These are phyloP conservation scores for Xenosphaeropsis pyriputrescens DNA, from an alignment of 2,329 filamentous ascomycete genomes.

Conservation along the genomic window DNA sequence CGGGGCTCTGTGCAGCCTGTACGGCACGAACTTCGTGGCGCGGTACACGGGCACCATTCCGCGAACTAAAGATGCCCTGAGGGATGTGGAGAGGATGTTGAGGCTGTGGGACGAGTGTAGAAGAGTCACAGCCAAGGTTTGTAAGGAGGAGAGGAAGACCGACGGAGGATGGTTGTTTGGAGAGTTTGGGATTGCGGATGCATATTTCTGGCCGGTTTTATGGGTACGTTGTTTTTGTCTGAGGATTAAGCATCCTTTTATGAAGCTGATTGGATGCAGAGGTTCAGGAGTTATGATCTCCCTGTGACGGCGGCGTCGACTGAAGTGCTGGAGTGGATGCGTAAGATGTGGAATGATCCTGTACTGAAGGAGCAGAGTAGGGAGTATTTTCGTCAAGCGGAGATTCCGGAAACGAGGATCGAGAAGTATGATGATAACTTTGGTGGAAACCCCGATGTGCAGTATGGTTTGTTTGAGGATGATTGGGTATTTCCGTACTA, in stretches of 20 bases:
- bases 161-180: slow-evolving; percentile 17
- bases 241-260: neutral
- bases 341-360: slow-evolving; percentile 17
- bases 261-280: slow-evolving; percentile 6
- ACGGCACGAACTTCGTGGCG: slow-evolving; percentile 10
- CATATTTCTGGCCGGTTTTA: slow-evolving; percentile 18
- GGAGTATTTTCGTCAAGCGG: slow-evolving; percentile 15
- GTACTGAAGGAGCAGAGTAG: slow-evolving; percentile 7
- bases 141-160: slow-evolving; percentile 8
- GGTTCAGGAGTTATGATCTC: slow-evolving; percentile 15
- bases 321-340: slow-evolving; percentile 14
- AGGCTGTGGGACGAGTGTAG: slow-evolving; percentile 12
- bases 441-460: slow-evolving; percentile 7
- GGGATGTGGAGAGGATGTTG: slow-evolving; percentile 11
- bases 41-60: slow-evolving; percentile 13
- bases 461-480: slow-evolving; percentile 10
- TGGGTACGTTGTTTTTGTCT: slow-evolving; percentile 11
- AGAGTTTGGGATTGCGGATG: slow-evolving; percentile 16
- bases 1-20: slow-evolving; percentile 4
- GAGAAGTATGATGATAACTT: slow-evolving; percentile 14
- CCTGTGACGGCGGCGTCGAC: slow-evolving; percentile 11
- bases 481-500: slow-evolving; percentile 8
- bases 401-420: slow-evolving; percentile 9
- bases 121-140: slow-evolving; percentile 6
- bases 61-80: slow-evolving; percentile 6